A percentile compares a stretch with the other conserved stretches of the same genome.
These are phyloP conservation scores for Clausena lansium DNA, from an alignment of 345 rosid genomes.

Conservation along the genomic window DNA sequence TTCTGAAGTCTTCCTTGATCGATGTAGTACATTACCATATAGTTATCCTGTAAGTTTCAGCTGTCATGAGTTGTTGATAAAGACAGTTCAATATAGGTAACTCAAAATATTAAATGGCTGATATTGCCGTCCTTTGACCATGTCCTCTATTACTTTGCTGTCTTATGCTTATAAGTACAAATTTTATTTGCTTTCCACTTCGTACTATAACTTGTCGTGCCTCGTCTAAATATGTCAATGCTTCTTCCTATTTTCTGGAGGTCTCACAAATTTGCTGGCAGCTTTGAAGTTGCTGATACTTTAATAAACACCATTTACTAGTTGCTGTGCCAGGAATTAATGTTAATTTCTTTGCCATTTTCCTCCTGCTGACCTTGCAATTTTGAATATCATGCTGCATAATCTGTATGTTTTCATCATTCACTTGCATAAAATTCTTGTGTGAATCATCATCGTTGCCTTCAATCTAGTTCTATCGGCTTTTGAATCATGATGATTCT, in stretches of 20 bases:
- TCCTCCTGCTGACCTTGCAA: background rate
- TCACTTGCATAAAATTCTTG: background rate
- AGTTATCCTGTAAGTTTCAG: background rate
- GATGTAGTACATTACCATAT: background rate
- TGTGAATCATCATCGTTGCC: background rate
- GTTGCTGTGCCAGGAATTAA: background rate
- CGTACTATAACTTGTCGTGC: background rate
- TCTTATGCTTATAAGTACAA: background rate
- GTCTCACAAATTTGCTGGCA: background rate
- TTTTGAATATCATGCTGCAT: background rate
- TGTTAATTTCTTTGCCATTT: background rate
- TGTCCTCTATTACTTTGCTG: slow-evolving; percentile 2
- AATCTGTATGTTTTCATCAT: background rate
- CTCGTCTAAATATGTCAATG: background rate
- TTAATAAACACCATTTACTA: background rate
- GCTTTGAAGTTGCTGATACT: background rate
- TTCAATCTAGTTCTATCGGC: background rate
- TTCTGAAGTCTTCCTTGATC: slow-evolving; percentile 3
- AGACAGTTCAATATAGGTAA: background rate
- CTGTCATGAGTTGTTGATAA: background rate
- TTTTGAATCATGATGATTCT: background rate
- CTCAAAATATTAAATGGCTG: background rate
- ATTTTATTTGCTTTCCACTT: slow-evolving; percentile 7
- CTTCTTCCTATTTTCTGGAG: background rate
- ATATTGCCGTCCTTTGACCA: background rate